Percentiles rank a stretch among this genome's conserved stretches.
phyloP scores from a whole-genome alignment of 768 basidiomycete genomes.

The Lentinula sp. region DNA sequence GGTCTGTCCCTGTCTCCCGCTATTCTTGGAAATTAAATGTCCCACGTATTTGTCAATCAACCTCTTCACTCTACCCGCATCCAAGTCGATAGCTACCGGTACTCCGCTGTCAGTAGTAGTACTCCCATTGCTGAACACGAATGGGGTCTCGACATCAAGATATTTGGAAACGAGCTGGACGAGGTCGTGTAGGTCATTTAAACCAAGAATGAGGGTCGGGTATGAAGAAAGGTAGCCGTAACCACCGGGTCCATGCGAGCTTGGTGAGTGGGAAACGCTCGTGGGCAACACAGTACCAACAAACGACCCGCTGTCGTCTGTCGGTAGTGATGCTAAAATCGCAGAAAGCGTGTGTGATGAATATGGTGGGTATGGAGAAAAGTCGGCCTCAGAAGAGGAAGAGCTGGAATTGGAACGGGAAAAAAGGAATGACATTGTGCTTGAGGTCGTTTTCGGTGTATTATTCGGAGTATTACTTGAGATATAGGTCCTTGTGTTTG shows the following conservation, averaged over 20 bases:
- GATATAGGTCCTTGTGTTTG: neutral
- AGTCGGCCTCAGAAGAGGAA: neutral
- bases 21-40: neutral
- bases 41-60: neutral
- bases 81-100: neutral
- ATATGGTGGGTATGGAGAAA: neutral
- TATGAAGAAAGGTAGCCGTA: neutral
- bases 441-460: neutral
- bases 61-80: neutral
- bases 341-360: neutral
- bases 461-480: neutral
- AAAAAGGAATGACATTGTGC: neutral
- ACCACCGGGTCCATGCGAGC: neutral
- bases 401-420: neutral
- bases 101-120: neutral
- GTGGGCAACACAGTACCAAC: neutral
- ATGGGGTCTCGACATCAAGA: neutral
- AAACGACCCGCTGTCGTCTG: neutral
- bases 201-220: neutral
- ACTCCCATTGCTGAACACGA: neutral
- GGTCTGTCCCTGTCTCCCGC: neutral
- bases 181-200: neutral
- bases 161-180: neutral
- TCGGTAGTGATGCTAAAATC: neutral
- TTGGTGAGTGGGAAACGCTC: neutral